These are phyloP conservation scores for Galeopsis tetrahit DNA, from an alignment of 257 asterid species.

Conservation along the genomic window DNA sequence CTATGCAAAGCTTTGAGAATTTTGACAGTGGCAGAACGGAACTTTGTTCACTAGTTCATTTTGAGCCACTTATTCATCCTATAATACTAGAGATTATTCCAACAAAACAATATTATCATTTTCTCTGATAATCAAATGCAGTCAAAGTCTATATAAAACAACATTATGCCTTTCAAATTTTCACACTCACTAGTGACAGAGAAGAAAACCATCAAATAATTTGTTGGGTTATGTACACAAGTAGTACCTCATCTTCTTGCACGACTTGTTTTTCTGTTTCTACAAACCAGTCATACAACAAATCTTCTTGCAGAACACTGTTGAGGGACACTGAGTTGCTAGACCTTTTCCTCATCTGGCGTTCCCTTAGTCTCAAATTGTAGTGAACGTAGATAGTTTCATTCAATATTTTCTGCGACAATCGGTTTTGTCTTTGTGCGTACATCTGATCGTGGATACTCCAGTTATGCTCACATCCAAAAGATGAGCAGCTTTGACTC, in stretches of 20 bases:
- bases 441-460: conserved; percentile 76
- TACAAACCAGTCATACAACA: conserved; percentile 76
- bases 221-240: conserved; percentile 16
- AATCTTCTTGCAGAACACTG: conserved; percentile 70
- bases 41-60: neutral
- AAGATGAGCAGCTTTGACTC: conserved; percentile 90
- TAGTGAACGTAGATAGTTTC: conserved; percentile 77
- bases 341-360: conserved; percentile 77
- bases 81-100: conserved; percentile 9
- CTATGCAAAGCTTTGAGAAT: neutral
- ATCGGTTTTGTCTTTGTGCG: conserved; percentile 61
- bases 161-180: neutral
- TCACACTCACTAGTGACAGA: conserved; percentile 5
- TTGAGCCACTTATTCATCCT: conserved; percentile 8
- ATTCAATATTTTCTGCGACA: conserved; percentile 72
- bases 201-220: conserved; percentile 15
- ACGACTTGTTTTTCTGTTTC: conserved; percentile 68
- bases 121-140: neutral
- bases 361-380: conserved; percentile 86
- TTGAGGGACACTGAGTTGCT: conserved; percentile 54
- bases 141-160: neutral
- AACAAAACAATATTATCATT: neutral
- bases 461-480: conserved; percentile 91
- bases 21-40: neutral
- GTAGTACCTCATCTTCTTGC: conserved; percentile 78